These are phyloP conservation scores for Termitomyces sp. DNA, from an alignment of 768 basidiomycete species.

Conservation along the genomic window DNA sequence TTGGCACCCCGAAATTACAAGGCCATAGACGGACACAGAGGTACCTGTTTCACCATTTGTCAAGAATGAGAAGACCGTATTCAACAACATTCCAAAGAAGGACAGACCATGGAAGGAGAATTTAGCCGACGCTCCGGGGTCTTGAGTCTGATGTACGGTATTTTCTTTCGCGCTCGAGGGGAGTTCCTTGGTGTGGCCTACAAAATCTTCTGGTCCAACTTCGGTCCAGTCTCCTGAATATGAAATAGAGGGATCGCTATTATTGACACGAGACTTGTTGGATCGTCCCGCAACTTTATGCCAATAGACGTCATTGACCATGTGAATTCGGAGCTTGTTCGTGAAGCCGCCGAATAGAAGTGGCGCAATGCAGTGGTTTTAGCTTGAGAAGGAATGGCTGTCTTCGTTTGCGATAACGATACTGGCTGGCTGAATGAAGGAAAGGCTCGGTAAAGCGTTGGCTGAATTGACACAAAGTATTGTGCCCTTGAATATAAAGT, in stretches of 20 bases:
- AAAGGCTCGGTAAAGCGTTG: not conserved
- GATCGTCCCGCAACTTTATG: not conserved
- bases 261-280: not conserved
- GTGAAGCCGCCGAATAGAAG: not conserved
- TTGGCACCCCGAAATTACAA: not conserved
- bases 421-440: not conserved
- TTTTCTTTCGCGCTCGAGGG: not conserved
- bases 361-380: not conserved
- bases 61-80: not conserved
- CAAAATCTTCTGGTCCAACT: not conserved
- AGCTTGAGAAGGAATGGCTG: not conserved
- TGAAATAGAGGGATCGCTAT: not conserved
- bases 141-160: not conserved
- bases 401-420: not conserved
- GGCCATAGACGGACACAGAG: not conserved
- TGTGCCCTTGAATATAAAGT: not conserved
- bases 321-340: not conserved
- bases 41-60: not conserved
- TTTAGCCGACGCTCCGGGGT: not conserved
- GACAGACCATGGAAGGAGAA: not conserved
- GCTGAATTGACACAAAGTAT: not conserved
- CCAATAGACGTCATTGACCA: not conserved
- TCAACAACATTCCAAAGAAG: not conserved
- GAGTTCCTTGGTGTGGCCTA: not conserved
- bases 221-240: not conserved